A percentile compares a stretch with the other conserved stretches of the same genome.
phyloP scores from a whole-genome alignment of 2,329 filamentous ascomycete genomes.

The Colletotrichum lentis region DNA sequence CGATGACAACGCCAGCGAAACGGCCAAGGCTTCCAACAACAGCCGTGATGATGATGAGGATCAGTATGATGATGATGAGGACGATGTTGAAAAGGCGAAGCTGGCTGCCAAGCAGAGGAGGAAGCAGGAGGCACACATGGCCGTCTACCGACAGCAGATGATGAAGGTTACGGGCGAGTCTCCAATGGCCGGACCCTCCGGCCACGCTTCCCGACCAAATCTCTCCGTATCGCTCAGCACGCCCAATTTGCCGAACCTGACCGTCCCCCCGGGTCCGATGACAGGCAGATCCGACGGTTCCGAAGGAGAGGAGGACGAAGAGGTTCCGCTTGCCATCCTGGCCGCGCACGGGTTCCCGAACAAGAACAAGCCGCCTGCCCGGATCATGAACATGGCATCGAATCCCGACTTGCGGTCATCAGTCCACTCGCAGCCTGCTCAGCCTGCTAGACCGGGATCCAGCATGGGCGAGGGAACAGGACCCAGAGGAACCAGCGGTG shows the following conservation, averaged over 20 bases:
- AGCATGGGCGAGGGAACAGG: constrained; percentile 59
- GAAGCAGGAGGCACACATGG: constrained; percentile 90
- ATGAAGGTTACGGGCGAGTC: constrained; percentile 91
- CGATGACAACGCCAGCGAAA: constrained; percentile 56
- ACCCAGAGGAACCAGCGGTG: constrained; percentile 48
- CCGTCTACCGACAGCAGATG: constrained; percentile 92
- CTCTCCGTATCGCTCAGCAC: constrained; percentile 68
- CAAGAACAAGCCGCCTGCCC: constrained; percentile 77
- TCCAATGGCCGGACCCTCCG: constrained; percentile 58
- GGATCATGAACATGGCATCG: constrained; percentile 70
- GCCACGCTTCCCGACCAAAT: constrained; percentile 61
- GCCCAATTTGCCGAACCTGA: constrained; percentile 61
- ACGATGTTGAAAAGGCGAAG: constrained; percentile 78
- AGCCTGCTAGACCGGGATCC: constrained; percentile 64
- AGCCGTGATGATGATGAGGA: constrained; percentile 72
- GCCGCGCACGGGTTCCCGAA: constrained; percentile 88
- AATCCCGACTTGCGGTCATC: constrained; percentile 75
- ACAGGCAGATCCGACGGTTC: constrained; percentile 60
- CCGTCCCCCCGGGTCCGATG: constrained; percentile 48
- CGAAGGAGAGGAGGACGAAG: constrained; percentile 84
- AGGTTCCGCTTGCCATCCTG: constrained; percentile 84
- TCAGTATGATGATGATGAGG: constrained; percentile 77
- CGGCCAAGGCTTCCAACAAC: constrained; percentile 54
- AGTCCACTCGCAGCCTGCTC: constrained; percentile 51
- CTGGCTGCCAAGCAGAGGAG: constrained; percentile 78